Evolutionary conservation across 1,139 yeast species (phyloP).

Genomic region (Kodamaea alishanica): DNA sequence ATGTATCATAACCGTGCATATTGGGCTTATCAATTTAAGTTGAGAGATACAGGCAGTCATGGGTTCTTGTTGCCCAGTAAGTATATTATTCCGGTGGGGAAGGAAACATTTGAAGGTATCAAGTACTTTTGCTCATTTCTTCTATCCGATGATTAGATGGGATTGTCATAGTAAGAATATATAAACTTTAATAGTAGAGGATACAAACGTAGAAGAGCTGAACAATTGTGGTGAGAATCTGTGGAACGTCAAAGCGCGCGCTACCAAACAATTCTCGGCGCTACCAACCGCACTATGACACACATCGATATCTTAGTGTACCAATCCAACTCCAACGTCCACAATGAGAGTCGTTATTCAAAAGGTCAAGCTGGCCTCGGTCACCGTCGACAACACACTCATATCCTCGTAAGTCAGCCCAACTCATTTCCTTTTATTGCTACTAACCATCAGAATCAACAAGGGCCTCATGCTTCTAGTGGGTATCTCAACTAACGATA

Average conservation of each 20-base stretch:
- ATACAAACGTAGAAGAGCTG: conserved; percentile 1
- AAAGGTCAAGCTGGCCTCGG: conserved; percentile 82
- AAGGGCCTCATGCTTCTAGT: conserved; percentile 78
- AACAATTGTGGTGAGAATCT: no score
- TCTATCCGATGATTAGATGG: conserved; percentile 32
- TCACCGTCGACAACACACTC: conserved; percentile 66
- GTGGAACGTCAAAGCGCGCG: no score
- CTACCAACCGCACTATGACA: no score
- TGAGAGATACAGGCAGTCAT: conserved; percentile 79
- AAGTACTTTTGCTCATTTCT: conserved; percentile 69
- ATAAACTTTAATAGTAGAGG: not conserved
- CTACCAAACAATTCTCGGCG: no score
- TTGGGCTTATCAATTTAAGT: conserved; percentile 81
- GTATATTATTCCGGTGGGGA: conserved; percentile 71
- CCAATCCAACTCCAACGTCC: not conserved
- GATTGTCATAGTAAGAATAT: not conserved
- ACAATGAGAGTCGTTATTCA: conserved; percentile 85
- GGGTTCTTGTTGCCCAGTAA: conserved; percentile 77
- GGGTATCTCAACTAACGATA: conserved; percentile 78
- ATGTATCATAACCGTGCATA: conserved; percentile 79
- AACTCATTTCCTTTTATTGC: not conserved
- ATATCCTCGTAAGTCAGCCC: conserved; percentile 60
- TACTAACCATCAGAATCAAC: conserved; percentile 43
- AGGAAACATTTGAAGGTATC: conserved; percentile 66
- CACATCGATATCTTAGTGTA: no score